Evolutionary conservation across 768 basidiomycete species (phyloP), one percentile per base, ranked within the genome.

Genomic region (Polyporus arcularius): DNA sequence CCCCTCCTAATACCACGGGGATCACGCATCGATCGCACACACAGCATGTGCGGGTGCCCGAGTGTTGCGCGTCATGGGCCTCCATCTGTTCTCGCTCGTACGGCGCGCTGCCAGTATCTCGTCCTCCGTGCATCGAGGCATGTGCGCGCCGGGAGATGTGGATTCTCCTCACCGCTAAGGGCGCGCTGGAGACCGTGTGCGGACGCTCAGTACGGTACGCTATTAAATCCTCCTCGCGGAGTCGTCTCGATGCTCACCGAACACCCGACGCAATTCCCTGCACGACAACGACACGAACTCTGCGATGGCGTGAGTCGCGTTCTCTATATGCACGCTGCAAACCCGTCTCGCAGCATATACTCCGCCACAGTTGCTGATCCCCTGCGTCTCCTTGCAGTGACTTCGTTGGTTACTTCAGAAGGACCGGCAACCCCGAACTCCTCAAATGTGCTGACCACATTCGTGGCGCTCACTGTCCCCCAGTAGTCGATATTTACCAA

Each of bases 11-110:
- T 46, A 39, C 8, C 16, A 57, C 26, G 50, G 45, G 7, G 51
- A 59, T 59, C 58, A 46, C 40, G 28, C 15, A 53, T 59, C 58
- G 51, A 59, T 59, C 28, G 40, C 30, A 52, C 48, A 57, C 58
- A 53, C 51, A 12, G 52, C 46, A 35, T n/a, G 41, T 14, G 32
- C 43, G 21, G 18, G 52, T 39, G 35, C 47, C 26, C 26, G 32
- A 38, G 18, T 30, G 51, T 52, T 47, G 42, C 45, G 43, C 58
- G 38, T 43, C 43, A 28, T 47, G 31, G 35, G 35, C 35, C 35
- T n/a, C 18, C 42, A 51, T 50, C 49, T 51, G 39, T 41, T 28
- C 57, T 31, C 39, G 21, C 26, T 48, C 49, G 40, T 48, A 26
- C 49, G 41, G 40, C 47, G 57, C 49, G 49, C 50, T 30, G 48